Evolutionary conservation across 345 rosid species (phyloP).

Genomic region (Eutrema japonicum): DNA sequence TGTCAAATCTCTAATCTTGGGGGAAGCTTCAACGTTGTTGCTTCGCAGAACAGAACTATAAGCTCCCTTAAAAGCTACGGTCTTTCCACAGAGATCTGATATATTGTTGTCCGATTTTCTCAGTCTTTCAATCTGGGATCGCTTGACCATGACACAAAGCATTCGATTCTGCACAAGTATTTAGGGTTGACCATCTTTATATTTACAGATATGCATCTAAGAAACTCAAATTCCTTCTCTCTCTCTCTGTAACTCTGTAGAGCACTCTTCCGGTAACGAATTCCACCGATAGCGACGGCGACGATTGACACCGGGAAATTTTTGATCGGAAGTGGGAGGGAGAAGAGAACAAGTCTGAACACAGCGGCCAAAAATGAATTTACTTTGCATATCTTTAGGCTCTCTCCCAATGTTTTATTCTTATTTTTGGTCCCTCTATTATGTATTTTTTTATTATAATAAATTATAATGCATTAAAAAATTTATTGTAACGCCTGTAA

Average conservation of each 20-base stretch:
- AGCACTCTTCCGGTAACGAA: neutral
- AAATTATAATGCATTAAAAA: neutral
- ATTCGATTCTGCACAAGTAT: conserved; percentile 28
- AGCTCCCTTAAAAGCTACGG: conserved; percentile 36
- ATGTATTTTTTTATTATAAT: neutral
- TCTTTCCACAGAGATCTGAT: conserved; percentile 36
- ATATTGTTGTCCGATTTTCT: neutral
- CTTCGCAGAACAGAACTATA: conserved; percentile 10
- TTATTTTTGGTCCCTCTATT: conserved; percentile 19
- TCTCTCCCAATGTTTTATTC: conserved; percentile 9
- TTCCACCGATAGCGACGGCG: conserved; percentile 18
- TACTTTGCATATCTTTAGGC: neutral
- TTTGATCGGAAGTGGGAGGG: conserved; percentile 26
- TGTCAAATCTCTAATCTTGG: conserved; percentile 24
- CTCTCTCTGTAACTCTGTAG: neutral
- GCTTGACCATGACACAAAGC: conserved; percentile 34
- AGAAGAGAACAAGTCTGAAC: conserved; percentile 15
- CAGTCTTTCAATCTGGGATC: neutral
- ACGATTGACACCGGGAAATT: conserved; percentile 7
- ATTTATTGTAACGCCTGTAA: too few relatives aligned
- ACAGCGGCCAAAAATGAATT: conserved; percentile 29
- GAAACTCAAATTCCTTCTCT: neutral
- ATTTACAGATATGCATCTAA: conserved; percentile 19
- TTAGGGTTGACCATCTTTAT: conserved; percentile 25
- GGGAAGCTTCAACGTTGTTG: conserved; percentile 18